Evolutionary conservation across 495 filamentous ascomycete species (phyloP), one percentile per base, ranked within the genome.

Genomic region (Talaromyces stipitatus): DNA sequence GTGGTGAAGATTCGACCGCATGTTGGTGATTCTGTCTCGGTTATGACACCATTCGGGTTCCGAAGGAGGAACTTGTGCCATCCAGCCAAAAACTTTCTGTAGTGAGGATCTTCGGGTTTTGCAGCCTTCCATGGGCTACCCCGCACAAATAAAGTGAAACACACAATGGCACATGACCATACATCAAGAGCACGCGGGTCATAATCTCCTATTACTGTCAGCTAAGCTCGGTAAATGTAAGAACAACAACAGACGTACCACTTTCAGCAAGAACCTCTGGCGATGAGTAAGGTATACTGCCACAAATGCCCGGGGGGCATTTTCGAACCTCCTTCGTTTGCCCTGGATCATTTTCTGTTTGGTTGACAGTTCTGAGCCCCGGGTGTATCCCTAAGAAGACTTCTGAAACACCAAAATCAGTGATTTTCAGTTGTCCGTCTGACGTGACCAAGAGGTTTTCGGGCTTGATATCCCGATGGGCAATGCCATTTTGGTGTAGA

Each of bases 391-490:
- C 86, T 46, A 76, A 78, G 68, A 91, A 91, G 18, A 90, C 85
- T 61, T 89, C 85, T 0, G 85, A 85, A 29, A 87, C 83, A 38
- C 88, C 88, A 72, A 92, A 91, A 69, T 91, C 88, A 36, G 87
- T 85, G 57, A 92, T 88, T 67, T 91, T 91, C 47, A 91, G 71
- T 61, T 85, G 82, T 58, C 88, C 85, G 50, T 85, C 79, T 30
- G 74, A 78, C 2, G 78, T 83, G 52, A 92, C 72, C 53, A 92
- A 75, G 22, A 91, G 72, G 64, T 91, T 91, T 67, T 91, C 89
- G 8, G 85, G 77, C 68, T 91, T 92, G 72, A 91, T 81, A 65
- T 92, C 89, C n/a, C 88, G 83, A 62, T 91, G 87, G 22, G 87
- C 87, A 61, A 90, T 85, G 43, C 87, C 87, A 60, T 86, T 79